Evolutionary conservation across 768 basidiomycete genomes (phyloP), one percentile per base, ranked within the genome.

Genomic region (Infundibulicybe gibba): DNA sequence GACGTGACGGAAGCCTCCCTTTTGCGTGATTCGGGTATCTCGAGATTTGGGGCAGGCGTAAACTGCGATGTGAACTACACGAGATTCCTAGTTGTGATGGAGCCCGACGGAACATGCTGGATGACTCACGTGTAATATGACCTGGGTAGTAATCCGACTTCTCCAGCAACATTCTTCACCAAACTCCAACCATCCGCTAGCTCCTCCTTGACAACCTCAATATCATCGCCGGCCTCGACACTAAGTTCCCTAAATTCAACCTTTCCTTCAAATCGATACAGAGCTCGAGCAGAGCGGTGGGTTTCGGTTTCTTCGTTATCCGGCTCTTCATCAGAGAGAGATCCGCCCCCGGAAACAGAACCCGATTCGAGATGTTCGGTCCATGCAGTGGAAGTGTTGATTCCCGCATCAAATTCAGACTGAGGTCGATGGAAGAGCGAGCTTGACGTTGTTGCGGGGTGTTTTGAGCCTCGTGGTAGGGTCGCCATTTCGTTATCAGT

Each of bases 151-250:
- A 90, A 63, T 1, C 89, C 89, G 46, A 87, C 64, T 57, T 83
- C 80, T n/a, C 79, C 80, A n/a, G 61, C 67, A 10, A 55, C 63
- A 48, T 69, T 74, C 65, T 71, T 79, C 12, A 85, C 84, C 32
- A 91, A 69, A 64, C 89, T 90, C 89, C 89, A 90, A 5, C 88
- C 89, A 52, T 90, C 86, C 6, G 80, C 81, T 1, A 82, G 70
- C 44, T 87, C 75, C 50, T 87, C 85, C 51, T 79, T 83, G 42
- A 93, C 56, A n/a, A 90, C 67, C 41, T 83, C 78, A 16, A 93
- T 61, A 50, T 75, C 75, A 52, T 89, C 85, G 11, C 89, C 88
- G 1, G 85, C 86, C 46, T 72, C 70, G 14, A 89, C 78, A 6
- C 61, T 70, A 17, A 91, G 72, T 62, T 91, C 89, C 38, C 81